Evolutionary conservation across 352 stramenopile species (phyloP).

Genomic region (Globisporangium carolinianum): DNA sequence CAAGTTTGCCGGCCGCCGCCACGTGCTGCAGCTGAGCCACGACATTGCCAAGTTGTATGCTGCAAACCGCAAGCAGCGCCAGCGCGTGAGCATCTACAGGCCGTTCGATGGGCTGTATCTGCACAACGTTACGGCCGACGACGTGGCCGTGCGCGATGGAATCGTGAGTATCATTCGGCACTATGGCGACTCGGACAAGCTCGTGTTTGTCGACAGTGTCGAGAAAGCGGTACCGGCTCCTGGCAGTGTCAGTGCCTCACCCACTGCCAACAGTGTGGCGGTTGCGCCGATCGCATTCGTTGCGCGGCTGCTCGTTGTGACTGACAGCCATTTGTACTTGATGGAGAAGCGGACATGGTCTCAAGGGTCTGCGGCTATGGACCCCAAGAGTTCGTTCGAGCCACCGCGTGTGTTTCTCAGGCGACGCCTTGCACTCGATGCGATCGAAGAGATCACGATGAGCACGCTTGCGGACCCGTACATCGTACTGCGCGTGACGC

Average conservation of each 20-base stretch:
- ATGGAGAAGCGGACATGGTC: constrained; percentile 66
- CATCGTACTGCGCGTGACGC: constrained; percentile 60
- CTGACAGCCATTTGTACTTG: constrained; percentile 66
- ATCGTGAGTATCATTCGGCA: constrained; percentile 66
- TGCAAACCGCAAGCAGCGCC: constrained; percentile 71
- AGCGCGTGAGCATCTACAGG: constrained; percentile 83
- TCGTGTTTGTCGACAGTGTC: constrained; percentile 77
- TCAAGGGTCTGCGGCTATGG: background rate
- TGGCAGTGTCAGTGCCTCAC: constrained; percentile 8
- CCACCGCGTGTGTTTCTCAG: constrained; percentile 69
- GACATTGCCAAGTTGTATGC: constrained; percentile 85
- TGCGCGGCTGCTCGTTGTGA: constrained; percentile 60
- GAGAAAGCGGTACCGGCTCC: constrained; percentile 43
- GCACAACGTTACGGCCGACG: constrained; percentile 8
- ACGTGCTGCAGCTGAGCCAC: constrained; percentile 76
- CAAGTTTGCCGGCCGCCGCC: constrained; percentile 67
- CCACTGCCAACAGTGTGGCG: background rate
- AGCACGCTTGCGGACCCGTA: constrained; percentile 79
- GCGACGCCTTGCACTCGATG: constrained; percentile 46
- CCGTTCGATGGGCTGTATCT: constrained; percentile 85
- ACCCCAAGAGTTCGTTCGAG: constrained; percentile 46
- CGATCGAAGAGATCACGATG: constrained; percentile 74
- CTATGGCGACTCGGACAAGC: constrained; percentile 71
- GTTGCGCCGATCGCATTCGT: constrained; percentile 27
- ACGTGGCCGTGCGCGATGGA: constrained; percentile 52